Evolutionary conservation across 495 filamentous ascomycete species (phyloP), one percentile per base, ranked within the genome.

Genomic region (Parathielavia appendiculata): DNA sequence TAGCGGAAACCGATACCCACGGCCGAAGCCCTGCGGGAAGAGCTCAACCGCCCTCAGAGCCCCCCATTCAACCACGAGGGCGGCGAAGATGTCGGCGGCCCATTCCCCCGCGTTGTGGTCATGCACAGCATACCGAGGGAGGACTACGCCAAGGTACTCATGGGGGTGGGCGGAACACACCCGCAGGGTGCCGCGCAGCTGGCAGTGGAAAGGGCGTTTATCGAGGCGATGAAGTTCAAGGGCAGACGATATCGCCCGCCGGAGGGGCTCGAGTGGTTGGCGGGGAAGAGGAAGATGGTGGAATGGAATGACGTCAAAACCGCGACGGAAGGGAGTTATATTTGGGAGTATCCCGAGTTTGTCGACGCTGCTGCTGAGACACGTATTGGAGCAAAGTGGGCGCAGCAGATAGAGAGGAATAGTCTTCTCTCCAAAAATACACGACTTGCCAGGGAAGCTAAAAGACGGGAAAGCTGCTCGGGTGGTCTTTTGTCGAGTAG

Each of bases 271-370:
- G 13, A 16, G 39, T 4, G 14, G 39, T 7, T 2, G 14, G 6
- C 14, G 39, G 14, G 1, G 5, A 7, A 4, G 39, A n/a, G 16
- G 19, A 12, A 20, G 19, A 9, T 3, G 17, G 0, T 5, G 30
- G 5, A n/a, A n/a, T n/a, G 36, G 35, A 0, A 8, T 6, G 49
- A 14, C 19, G 19, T 26, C 1, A 8, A 3, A 32, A n/a, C 22
- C 19, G 5, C 17, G 5, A 4, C 16, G 22, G 11, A 30, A 30
- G 44, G 48, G 2, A 32, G 48, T 0, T 50, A 34, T 9, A 14
- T 52, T 1, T 52, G 50, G 50, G 50, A 40, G 19, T 40, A 52
- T 14, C 50, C 50, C 12, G 50, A 52, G 36, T 14, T 52, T 14
- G 50, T 52, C 19, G 50, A 52, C 35, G 36, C 7, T 20, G 38